Conservation (phyloP, 257 asterid genomes). For the Plantago ovata region DNA sequence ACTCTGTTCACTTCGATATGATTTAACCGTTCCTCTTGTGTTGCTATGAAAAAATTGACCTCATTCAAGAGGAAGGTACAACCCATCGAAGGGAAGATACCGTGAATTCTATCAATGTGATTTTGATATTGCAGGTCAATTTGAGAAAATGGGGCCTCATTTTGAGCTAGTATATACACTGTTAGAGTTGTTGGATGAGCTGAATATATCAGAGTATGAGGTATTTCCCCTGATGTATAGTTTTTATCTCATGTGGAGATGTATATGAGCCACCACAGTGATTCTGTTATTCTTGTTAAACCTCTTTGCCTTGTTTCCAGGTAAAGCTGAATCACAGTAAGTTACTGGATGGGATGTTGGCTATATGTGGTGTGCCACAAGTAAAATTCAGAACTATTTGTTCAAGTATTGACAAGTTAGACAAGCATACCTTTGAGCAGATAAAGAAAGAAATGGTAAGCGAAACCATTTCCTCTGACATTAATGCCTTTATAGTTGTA, state of each 20-base stretch:
- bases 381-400: constrained; percentile 84
- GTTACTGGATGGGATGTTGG: constrained; percentile 88
- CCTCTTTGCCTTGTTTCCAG: constrained; percentile 33
- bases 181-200: constrained; percentile 87
- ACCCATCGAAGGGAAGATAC: constrained; percentile 93
- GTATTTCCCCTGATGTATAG: constrained; percentile 29
- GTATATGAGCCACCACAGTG: neutral
- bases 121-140: constrained; percentile 92
- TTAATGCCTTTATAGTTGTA: neutral
- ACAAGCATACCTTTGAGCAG: constrained; percentile 89
- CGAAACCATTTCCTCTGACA: constrained; percentile 14
- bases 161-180: constrained; percentile 82
- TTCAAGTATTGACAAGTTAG: constrained; percentile 94
- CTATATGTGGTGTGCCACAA: constrained; percentile 89
- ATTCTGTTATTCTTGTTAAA: constrained; percentile 4
- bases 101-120: constrained; percentile 98
- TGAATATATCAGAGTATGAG: constrained; percentile 89
- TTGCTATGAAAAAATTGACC: constrained; percentile 84
- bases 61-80: constrained; percentile 97
- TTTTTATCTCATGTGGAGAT: neutral
- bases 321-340: constrained; percentile 91
- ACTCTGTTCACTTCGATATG: constrained; percentile 95
- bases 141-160: constrained; percentile 91
- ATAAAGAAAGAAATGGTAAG: constrained; percentile 90
- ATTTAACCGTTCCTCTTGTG: constrained; percentile 91